A percentile compares a stretch with the other conserved stretches of the same genome.
Conservation (phyloP, 129 eudicot species). For the Centrapalus pauciflorus region DNA sequence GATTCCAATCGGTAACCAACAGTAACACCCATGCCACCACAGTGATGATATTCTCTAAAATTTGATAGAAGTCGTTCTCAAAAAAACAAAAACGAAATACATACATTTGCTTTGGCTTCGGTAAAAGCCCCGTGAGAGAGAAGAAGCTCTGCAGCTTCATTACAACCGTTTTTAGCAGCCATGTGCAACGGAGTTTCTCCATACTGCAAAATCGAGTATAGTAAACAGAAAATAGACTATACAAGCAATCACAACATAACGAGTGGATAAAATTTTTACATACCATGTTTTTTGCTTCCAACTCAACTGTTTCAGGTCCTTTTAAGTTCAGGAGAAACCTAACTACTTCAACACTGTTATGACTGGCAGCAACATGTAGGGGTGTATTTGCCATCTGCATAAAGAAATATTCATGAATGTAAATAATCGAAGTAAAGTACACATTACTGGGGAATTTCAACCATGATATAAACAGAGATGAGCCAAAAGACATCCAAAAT, state of each 20-base stretch:
- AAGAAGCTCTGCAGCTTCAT: slow-evolving; percentile 71
- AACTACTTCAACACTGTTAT: slow-evolving; percentile 73
- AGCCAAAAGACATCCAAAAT: not conserved
- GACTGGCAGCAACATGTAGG: slow-evolving; percentile 90
- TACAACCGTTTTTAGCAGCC: slow-evolving; percentile 93
- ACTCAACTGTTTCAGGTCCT: slow-evolving; percentile 72
- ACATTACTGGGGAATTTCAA: not conserved
- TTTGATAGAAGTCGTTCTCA: too few relatives aligned
- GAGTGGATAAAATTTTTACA: slow-evolving; percentile 4
- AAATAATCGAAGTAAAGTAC: not conserved
- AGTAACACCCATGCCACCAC: too few relatives aligned
- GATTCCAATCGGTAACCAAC: too few relatives aligned
- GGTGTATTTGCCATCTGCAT: slow-evolving; percentile 96
- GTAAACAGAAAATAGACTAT: not conserved
- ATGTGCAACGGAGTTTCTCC: slow-evolving; percentile 96
- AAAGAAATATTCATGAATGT: slow-evolving; percentile 9
- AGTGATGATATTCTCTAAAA: too few relatives aligned
- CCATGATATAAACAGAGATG: not conserved
- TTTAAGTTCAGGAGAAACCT: slow-evolving; percentile 60
- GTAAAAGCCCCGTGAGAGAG: slow-evolving; percentile 79
- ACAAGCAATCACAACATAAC: not conserved
- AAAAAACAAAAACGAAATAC: not conserved
- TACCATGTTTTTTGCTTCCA: slow-evolving; percentile 98
- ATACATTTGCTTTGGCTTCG: slow-evolving; percentile 94
- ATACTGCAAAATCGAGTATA: slow-evolving; percentile 44